Conservation (phyloP, 345 rosid genomes). For the Heritiera littoralis region DNA sequence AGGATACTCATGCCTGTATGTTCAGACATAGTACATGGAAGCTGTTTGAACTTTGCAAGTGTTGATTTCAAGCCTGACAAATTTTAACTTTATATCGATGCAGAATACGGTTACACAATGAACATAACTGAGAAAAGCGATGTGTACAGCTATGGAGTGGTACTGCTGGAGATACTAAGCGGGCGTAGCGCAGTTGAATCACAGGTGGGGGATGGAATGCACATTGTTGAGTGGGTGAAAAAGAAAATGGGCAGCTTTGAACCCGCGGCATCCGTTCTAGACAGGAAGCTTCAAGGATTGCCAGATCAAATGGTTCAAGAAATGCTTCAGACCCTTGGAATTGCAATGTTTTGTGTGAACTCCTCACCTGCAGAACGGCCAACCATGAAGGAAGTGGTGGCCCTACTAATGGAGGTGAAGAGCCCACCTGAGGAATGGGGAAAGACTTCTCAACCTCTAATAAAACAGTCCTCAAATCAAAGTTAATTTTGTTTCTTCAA, state of each 20-base stretch:
- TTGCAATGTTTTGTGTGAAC: constrained; percentile 95
- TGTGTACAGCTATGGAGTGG: constrained; percentile 90
- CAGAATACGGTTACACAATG: constrained; percentile 96
- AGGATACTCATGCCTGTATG: background rate
- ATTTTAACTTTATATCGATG: constrained; percentile 15
- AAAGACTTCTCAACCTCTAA: constrained; percentile 83
- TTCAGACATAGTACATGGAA: background rate
- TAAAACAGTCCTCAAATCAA: constrained; percentile 72
- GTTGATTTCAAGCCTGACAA: background rate
- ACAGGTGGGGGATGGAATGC: constrained; percentile 70
- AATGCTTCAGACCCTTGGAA: constrained; percentile 92
- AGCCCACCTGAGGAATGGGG: constrained; percentile 90
- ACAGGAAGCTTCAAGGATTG: constrained; percentile 73
- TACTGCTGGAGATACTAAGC: constrained; percentile 80
- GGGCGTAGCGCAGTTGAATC: constrained; percentile 82
- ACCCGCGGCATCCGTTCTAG: constrained; percentile 73
- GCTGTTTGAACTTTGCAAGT: background rate
- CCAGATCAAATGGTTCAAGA: constrained; percentile 93
- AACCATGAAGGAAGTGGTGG: constrained; percentile 94
- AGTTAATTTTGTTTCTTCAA: constrained; percentile 32
- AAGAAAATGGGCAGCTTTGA: constrained; percentile 97
- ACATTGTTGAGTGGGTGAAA: constrained; percentile 96
- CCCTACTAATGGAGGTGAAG: constrained; percentile 86
- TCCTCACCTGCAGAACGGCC: constrained; percentile 85
- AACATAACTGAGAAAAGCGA: constrained; percentile 97